These are phyloP conservation scores for Pythium dissotocum DNA, from an alignment of 352 stramenopile species.

Conservation along the genomic window DNA sequence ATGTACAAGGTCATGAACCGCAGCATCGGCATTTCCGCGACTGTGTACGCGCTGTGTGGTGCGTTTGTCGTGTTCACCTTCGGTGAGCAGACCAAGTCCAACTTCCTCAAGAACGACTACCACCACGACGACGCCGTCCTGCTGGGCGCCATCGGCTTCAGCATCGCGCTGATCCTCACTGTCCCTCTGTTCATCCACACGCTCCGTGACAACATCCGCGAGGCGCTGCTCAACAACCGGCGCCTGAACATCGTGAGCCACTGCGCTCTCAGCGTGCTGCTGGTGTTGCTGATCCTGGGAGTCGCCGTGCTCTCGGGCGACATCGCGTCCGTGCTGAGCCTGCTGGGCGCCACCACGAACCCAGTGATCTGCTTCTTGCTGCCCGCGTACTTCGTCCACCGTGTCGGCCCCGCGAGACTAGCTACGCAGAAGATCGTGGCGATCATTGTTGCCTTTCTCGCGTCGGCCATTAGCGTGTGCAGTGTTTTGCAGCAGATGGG, in stretches of 20 bases:
- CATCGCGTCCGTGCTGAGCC: slow-evolving; percentile 81
- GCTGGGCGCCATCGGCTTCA: slow-evolving; percentile 74
- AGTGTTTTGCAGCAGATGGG: slow-evolving; percentile 59
- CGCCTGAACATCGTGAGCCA: slow-evolving; percentile 52
- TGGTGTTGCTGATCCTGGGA: slow-evolving; percentile 51
- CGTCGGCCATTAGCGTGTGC: slow-evolving; percentile 46
- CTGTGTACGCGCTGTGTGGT: slow-evolving; percentile 77
- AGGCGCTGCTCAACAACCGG: slow-evolving; percentile 55
- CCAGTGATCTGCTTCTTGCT: slow-evolving; percentile 88
- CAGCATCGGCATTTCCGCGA: slow-evolving; percentile 72
- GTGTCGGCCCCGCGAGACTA: slow-evolving; percentile 45
- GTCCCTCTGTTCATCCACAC: slow-evolving; percentile 87
- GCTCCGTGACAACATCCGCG: slow-evolving; percentile 81
- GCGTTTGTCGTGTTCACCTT: slow-evolving; percentile 89
- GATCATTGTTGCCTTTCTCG: slow-evolving; percentile 44
- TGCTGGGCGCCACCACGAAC: slow-evolving; percentile 86
- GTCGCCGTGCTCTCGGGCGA: slow-evolving; percentile 75
- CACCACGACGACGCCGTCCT: slow-evolving; percentile 67
- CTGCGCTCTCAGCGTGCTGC: slow-evolving; percentile 45
- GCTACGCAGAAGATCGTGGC: slow-evolving; percentile 46
- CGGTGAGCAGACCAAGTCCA: slow-evolving; percentile 68
- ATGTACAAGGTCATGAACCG: slow-evolving; percentile 92
- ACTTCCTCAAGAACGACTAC: slow-evolving; percentile 90
- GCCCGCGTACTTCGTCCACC: slow-evolving; percentile 76
- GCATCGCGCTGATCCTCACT: slow-evolving; percentile 78